These are phyloP conservation scores for Beta lomatogona DNA, from an alignment of 179 eudicot genomes.

Conservation along the genomic window DNA sequence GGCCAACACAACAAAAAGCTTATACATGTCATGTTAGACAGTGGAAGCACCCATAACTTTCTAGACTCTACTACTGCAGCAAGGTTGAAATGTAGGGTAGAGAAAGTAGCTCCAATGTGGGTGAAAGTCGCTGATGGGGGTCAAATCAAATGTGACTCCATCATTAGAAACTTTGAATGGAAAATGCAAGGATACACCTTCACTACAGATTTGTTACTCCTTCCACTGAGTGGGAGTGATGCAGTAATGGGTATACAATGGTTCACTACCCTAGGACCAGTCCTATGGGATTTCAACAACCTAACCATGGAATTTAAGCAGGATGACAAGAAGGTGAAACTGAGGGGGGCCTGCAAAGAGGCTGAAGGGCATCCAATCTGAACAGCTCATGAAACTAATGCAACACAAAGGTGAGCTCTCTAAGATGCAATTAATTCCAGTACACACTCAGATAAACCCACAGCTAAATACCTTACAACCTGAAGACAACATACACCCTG, in stretches of 20 bases:
- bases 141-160: too few species aligned
- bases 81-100: background rate
- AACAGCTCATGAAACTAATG: background rate
- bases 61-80: background rate
- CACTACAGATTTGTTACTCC: too few species aligned
- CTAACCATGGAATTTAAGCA: background rate
- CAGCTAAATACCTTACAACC: background rate
- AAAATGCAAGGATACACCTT: too few species aligned
- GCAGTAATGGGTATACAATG: slow-evolving; percentile 1
- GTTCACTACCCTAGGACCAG: background rate
- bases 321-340: background rate
- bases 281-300: background rate
- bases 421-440: background rate
- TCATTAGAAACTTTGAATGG: too few species aligned
- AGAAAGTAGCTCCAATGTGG: background rate
- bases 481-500: background rate
- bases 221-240: too few species aligned
- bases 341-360: background rate
- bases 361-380: background rate
- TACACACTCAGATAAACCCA: background rate
- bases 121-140: background rate
- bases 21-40: background rate
- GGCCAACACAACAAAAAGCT: background rate
- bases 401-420: background rate
- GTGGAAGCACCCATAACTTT: slow-evolving; percentile 12